Conservation (phyloP, 2,329 filamentous ascomycete species). For the Incumbomyces delicatus region DNA sequence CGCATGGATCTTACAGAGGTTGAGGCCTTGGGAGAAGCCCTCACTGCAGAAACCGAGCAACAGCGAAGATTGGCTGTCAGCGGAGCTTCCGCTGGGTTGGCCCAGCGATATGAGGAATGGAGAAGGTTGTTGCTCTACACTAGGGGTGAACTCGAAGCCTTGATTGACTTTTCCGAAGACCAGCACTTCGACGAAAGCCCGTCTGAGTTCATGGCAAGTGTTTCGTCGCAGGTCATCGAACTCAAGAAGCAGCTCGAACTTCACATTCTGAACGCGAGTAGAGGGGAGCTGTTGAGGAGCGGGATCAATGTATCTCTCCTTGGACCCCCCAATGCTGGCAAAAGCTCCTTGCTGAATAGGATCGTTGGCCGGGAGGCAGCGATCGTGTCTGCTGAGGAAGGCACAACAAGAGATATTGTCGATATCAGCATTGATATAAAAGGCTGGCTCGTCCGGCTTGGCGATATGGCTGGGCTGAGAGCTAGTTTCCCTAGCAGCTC, state of each 20-base stretch:
- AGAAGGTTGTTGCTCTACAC: conserved; percentile 65
- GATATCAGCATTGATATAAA: conserved; percentile 83
- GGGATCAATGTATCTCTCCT: conserved; percentile 81
- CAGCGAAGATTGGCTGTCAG: conserved; percentile 79
- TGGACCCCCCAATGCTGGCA: conserved; percentile 87
- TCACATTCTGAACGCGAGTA: conserved; percentile 67
- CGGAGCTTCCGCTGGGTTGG: conserved; percentile 60
- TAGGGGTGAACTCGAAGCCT: conserved; percentile 80
- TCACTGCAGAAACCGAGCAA: conserved; percentile 71
- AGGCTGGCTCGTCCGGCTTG: conserved; percentile 86
- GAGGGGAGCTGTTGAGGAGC: conserved; percentile 71
- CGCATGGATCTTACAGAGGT: conserved; percentile 79
- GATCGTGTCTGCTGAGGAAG: conserved; percentile 86
- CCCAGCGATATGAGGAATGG: conserved; percentile 74
- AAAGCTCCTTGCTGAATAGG: conserved; percentile 84
- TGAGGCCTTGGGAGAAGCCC: conserved; percentile 52
- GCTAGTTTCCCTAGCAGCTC: conserved; percentile 24
- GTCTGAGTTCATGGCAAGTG: conserved; percentile 57
- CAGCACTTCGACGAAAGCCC: conserved; percentile 93
- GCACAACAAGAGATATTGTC: conserved; percentile 87
- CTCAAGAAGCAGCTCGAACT: conserved; percentile 55
- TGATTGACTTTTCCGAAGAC: conserved; percentile 96
- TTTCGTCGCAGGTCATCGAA: conserved; percentile 52
- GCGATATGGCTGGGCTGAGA: conserved; percentile 85
- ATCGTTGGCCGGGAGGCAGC: conserved; percentile 87